These are phyloP conservation scores for Arthrocladium fulminans DNA, from an alignment of 2,329 filamentous ascomycete species.

Conservation along the genomic window DNA sequence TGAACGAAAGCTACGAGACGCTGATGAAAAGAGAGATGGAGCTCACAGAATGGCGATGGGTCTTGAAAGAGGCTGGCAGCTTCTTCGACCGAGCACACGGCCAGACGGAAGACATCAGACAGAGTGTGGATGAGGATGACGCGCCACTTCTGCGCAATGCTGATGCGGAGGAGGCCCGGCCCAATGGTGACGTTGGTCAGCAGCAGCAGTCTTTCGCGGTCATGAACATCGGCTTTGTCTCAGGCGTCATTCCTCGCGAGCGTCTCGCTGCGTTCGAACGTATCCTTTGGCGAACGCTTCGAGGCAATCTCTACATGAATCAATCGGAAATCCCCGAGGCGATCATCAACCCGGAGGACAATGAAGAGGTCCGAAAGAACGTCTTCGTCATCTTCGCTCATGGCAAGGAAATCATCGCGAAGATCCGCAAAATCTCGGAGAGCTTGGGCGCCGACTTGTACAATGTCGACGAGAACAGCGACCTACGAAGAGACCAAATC, in stretches of 20 bases:
- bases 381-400: conserved; percentile 99
- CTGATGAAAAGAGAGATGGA: conserved; percentile 96
- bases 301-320: conserved; percentile 99
- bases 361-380: conserved; percentile 90
- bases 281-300: conserved; percentile 92
- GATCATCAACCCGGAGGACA: conserved; percentile 82
- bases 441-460: conserved; percentile 93
- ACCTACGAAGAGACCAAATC: conserved; percentile 88
- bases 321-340: conserved; percentile 95
- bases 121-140: conserved; percentile 82
- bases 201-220: conserved; percentile 82
- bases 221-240: conserved; percentile 98
- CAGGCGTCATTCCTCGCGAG: conserved; percentile 88
- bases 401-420: conserved; percentile 94
- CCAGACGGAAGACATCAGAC: conserved; percentile 91
- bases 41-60: conserved; percentile 96
- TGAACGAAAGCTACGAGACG: conserved; percentile 98
- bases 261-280: conserved; percentile 92
- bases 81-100: conserved; percentile 93
- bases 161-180: conserved; percentile 62
- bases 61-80: conserved; percentile 86
- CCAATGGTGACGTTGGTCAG: conserved; percentile 50
- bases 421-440: conserved; percentile 98
- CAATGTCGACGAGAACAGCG: conserved; percentile 94
- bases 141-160: conserved; percentile 88